Evolutionary conservation across 2,329 filamentous ascomycete species (phyloP).

Genomic region (Alternaria metachromatica): DNA sequence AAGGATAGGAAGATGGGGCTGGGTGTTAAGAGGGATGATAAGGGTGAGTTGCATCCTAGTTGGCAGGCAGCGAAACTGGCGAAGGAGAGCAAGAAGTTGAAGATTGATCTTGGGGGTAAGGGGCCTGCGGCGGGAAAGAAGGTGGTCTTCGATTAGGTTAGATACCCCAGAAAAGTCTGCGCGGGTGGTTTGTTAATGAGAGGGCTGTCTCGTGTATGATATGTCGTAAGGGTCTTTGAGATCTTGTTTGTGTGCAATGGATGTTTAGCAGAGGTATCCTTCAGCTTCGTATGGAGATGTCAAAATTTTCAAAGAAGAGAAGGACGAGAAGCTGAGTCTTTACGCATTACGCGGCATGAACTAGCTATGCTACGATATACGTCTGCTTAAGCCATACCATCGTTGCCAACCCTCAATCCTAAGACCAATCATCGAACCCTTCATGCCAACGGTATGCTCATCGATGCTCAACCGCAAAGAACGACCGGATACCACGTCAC

Average conservation of each 20-base stretch:
- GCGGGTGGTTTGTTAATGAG: neutral
- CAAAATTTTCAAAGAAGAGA: neutral
- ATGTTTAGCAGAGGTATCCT: too few relatives aligned
- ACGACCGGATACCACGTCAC: neutral
- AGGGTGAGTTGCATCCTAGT: conserved; percentile 66
- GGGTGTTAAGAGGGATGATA: conserved; percentile 56
- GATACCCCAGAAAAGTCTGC: conserved; percentile 9
- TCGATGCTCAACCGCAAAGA: neutral
- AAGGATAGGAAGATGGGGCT: conserved; percentile 42
- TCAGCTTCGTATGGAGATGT: neutral
- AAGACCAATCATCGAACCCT: neutral
- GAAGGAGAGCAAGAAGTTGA: conserved; percentile 61
- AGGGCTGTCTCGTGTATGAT: neutral
- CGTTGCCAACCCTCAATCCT: neutral
- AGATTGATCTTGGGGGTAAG: conserved; percentile 36
- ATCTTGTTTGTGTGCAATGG: neutral
- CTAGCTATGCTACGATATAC: neutral
- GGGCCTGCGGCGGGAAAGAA: conserved; percentile 65
- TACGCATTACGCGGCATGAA: neutral
- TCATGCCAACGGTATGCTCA: neutral
- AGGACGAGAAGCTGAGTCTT: neutral
- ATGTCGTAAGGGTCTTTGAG: accelerated
- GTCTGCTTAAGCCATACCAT: neutral
- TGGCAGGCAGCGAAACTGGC: conserved; percentile 69
- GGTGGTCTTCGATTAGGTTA: conserved; percentile 64